A percentile compares a stretch with the other conserved stretches of the same genome.
These are phyloP conservation scores for Carnegiea gigantea DNA, from an alignment of 179 eudicot species.

Conservation along the genomic window DNA sequence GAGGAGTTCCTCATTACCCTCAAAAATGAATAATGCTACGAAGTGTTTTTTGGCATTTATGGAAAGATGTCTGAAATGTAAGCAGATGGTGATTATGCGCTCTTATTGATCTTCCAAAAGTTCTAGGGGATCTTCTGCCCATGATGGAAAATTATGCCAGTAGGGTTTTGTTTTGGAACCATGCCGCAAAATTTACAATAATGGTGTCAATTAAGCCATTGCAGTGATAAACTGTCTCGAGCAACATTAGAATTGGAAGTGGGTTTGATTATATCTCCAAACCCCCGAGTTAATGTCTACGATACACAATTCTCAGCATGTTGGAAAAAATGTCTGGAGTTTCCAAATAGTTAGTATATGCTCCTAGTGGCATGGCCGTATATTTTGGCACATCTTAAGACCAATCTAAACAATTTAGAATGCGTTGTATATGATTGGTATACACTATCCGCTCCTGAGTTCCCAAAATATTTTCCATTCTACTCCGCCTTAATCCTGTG, in stretches of 20 bases:
- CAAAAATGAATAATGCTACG: too few species aligned
- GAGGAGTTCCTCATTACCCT: neutral
- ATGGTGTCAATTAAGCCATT: neutral
- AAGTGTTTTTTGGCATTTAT: neutral
- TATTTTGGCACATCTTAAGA: too few species aligned
- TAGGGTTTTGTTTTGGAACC: neutral
- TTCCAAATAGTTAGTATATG: too few species aligned
- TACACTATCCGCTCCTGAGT: too few species aligned
- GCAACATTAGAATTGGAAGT: neutral
- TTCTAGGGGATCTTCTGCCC: neutral
- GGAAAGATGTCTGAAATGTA: neutral
- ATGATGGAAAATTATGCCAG: neutral
- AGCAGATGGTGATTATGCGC: neutral
- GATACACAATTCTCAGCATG: neutral
- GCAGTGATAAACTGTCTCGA: neutral
- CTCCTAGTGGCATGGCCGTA: too few species aligned
- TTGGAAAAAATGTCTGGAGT: neutral
- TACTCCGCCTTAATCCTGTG: too few species aligned
- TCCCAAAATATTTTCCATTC: too few species aligned
- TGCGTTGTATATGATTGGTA: too few species aligned
- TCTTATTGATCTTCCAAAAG: neutral
- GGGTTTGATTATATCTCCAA: neutral
- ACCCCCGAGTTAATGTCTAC: neutral
- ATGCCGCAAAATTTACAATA: neutral
- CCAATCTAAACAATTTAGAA: too few species aligned